A percentile compares a stretch with the other conserved stretches of the same genome.
These are phyloP conservation scores for Boletus semigastroideus DNA, from an alignment of 1,284 basidiomycete genomes.

Conservation along the genomic window DNA sequence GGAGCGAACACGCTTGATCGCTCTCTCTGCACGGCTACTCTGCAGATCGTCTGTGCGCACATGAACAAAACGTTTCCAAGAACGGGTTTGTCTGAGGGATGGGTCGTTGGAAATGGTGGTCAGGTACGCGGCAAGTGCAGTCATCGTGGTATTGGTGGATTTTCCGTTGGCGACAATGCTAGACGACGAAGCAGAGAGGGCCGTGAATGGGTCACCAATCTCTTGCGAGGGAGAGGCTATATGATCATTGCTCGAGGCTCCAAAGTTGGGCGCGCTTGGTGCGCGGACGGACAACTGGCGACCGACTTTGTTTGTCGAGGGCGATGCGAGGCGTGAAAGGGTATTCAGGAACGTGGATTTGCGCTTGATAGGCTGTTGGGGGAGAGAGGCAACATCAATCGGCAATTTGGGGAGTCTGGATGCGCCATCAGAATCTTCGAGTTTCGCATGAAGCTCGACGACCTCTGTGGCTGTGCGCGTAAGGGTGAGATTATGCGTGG, in stretches of 20 bases:
- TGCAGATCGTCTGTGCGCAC: constrained; percentile 85
- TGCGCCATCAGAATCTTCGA: constrained; percentile 54
- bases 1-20: constrained; percentile 83
- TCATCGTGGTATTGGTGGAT: constrained; percentile 48
- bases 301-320: constrained; percentile 46
- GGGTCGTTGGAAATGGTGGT: constrained; percentile 73
- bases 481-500: constrained; percentile 86
- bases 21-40: constrained; percentile 81
- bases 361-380: constrained; percentile 59
- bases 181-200: constrained; percentile 36
- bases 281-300: constrained; percentile 38
- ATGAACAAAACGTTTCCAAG: constrained; percentile 84
- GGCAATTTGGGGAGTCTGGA: constrained; percentile 61
- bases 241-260: constrained; percentile 31
- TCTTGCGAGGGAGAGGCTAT: constrained; percentile 57
- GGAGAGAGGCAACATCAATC: constrained; percentile 51
- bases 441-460: constrained; percentile 73
- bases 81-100: constrained; percentile 58
- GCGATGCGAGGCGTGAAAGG: constrained; percentile 73
- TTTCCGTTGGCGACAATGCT: constrained; percentile 26
- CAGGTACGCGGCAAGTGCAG: constrained; percentile 76
- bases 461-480: constrained; percentile 75
- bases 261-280: constrained; percentile 32
- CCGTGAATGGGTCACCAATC: constrained; percentile 57
- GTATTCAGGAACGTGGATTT: constrained; percentile 81